A percentile compares a stretch with the other conserved stretches of the same genome.
Evolutionary conservation across 495 filamentous ascomycete species (phyloP).

Genomic region (Penicillium manginii): DNA sequence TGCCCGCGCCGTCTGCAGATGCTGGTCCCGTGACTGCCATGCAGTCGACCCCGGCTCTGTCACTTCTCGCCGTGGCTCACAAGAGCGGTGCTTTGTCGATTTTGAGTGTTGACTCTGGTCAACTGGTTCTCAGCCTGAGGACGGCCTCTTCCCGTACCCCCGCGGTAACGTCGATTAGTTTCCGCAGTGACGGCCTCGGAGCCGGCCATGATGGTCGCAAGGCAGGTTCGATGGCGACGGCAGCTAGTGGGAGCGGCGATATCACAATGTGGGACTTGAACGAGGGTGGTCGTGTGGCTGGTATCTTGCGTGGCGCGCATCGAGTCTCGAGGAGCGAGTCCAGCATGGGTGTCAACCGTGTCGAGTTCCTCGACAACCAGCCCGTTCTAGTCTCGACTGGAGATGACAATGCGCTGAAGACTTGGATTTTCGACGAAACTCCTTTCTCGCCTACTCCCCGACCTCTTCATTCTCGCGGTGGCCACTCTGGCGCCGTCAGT

Average conservation of each 20-base stretch:
- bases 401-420: conserved; percentile 89
- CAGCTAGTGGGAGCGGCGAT: conserved; percentile 72
- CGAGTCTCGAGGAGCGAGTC: conserved; percentile 64
- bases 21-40: conserved; percentile 80
- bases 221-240: conserved; percentile 85
- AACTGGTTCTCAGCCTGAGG: conserved; percentile 66
- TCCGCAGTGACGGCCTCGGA: conserved; percentile 88
- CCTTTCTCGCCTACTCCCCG: conserved; percentile 84
- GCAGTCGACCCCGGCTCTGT: conserved; percentile 78
- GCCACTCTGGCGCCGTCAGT: conserved; percentile 84
- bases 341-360: conserved; percentile 65
- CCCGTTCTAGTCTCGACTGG: conserved; percentile 88
- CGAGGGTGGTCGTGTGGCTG: conserved; percentile 77
- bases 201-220: conserved; percentile 84
- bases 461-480: conserved; percentile 79
- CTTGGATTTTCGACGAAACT: conserved; percentile 91
- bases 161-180: conserved; percentile 78
- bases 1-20: conserved; percentile 67
- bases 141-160: conserved; percentile 55
- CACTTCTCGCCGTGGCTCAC: conserved; percentile 86
- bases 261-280: conserved; percentile 97
- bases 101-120: conserved; percentile 78
- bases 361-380: conserved; percentile 92
- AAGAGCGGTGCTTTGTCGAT: conserved; percentile 76
- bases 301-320: conserved; percentile 83